Conservation (phyloP, 1,139 yeast species). For the Candida sanyaensis region DNA sequence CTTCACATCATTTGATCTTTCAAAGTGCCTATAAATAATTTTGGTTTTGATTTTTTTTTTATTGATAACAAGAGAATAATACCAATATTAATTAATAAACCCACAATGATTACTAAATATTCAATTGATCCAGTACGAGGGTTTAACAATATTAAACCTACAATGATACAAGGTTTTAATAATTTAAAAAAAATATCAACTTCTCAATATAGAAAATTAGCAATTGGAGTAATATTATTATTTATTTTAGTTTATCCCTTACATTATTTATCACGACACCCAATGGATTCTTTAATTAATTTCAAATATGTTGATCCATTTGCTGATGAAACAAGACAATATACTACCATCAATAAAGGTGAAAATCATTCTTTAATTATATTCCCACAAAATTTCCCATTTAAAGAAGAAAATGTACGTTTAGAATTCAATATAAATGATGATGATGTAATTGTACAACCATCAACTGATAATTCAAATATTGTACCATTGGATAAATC, state of each 20-base stretch:
- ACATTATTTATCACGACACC: background rate
- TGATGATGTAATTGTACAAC: background rate
- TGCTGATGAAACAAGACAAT: background rate
- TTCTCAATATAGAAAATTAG: background rate
- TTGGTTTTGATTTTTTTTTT: too few relatives aligned
- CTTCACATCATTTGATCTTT: too few relatives aligned
- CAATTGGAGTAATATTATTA: background rate
- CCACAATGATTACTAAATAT: background rate
- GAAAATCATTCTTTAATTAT: background rate
- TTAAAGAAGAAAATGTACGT: background rate
- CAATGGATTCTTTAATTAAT: background rate
- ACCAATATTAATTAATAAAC: background rate
- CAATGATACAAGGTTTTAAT: background rate
- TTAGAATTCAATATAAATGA: background rate
- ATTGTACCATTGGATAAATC: slow-evolving; percentile 4
- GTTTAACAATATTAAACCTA: background rate
- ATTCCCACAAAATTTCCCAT: background rate
- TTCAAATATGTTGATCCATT: slow-evolving; percentile 2
- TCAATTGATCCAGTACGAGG: background rate
- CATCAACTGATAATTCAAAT: slow-evolving; percentile 4
- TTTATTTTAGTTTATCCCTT: slow-evolving; percentile 1
- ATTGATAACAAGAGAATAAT: background rate
- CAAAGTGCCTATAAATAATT: too few relatives aligned
- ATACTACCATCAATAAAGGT: background rate
- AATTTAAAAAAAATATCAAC: background rate